Percentiles rank a stretch among this genome's conserved stretches.
Evolutionary conservation across 148 eudicot genomes (phyloP).

Genomic region (Diospyros lotus): DNA sequence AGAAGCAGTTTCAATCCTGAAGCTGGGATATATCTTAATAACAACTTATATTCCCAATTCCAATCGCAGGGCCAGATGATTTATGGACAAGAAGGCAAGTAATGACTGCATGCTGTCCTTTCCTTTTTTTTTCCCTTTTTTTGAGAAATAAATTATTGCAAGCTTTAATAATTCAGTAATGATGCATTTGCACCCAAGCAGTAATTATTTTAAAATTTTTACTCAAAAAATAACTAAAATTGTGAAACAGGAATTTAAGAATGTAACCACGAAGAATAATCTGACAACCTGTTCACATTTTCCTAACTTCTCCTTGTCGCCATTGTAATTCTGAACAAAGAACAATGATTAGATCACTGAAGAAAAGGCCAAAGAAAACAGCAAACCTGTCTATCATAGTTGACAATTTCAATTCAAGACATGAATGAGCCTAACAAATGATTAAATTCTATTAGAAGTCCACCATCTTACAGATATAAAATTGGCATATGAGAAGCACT

Average conservation of each 20-base stretch:
- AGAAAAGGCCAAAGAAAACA: not conserved
- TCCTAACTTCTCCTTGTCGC: conserved; percentile 55
- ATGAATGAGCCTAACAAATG: not conserved
- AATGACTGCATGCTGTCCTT: too few relatives aligned
- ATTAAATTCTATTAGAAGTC: not conserved
- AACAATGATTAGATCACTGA: conserved; percentile 3
- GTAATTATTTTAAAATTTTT: not conserved
- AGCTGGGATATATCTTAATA: too few relatives aligned
- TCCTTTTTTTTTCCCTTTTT: too few relatives aligned
- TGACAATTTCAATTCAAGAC: not conserved
- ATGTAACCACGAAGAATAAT: conserved; percentile 1
- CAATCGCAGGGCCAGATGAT: too few relatives aligned
- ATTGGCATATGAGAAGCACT: not conserved
- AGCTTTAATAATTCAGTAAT: not conserved
- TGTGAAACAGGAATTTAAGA: not conserved
- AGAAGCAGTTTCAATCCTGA: too few relatives aligned
- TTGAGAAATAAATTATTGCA: not conserved
- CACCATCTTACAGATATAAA: not conserved
- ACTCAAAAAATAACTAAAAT: not conserved
- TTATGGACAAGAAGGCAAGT: too few relatives aligned
- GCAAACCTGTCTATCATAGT: not conserved
- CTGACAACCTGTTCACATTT: conserved; percentile 56
- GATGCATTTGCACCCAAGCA: not conserved
- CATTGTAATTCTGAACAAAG: conserved; percentile 47
- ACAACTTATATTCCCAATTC: too few relatives aligned